These are phyloP conservation scores for Glaciozyma antarctica DNA, from an alignment of 768 basidiomycete species.

Conservation along the genomic window DNA sequence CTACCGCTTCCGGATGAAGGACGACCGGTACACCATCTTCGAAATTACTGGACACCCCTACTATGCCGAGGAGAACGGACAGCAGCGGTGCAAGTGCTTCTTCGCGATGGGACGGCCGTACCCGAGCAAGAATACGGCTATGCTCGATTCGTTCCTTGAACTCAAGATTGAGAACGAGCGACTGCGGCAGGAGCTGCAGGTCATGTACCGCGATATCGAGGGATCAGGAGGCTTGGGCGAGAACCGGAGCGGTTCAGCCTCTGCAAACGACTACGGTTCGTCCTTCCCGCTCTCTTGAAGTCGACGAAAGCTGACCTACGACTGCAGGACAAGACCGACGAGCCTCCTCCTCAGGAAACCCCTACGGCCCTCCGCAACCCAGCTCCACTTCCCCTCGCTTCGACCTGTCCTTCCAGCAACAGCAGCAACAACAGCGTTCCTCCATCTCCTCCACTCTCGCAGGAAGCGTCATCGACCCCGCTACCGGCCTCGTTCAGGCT, in stretches of 20 bases:
- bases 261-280: too few relatives aligned
- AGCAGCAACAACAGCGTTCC: neutral
- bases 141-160: constrained; percentile 57
- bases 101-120: constrained; percentile 69
- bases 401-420: neutral
- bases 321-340: too few relatives aligned
- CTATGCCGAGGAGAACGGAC: constrained; percentile 7
- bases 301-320: neutral
- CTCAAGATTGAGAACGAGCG: constrained; percentile 81
- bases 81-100: constrained; percentile 47
- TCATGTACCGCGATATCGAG: constrained; percentile 34
- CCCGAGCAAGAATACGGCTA: constrained; percentile 60
- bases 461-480: constrained; percentile 21
- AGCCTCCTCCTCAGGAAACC: too few relatives aligned
- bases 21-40: constrained; percentile 23
- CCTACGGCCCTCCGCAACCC: too few relatives aligned
- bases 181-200: constrained; percentile 50
- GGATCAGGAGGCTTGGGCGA: constrained; percentile 10
- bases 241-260: neutral
- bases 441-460: neutral
- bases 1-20: constrained; percentile 30
- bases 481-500: constrained; percentile 25
- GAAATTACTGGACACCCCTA: constrained; percentile 32
- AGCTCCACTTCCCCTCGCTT: neutral
- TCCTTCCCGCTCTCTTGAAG: neutral